These are phyloP conservation scores for Pseudogymnoascus sp. DNA, from an alignment of 2,329 filamentous ascomycete species.

Conservation along the genomic window DNA sequence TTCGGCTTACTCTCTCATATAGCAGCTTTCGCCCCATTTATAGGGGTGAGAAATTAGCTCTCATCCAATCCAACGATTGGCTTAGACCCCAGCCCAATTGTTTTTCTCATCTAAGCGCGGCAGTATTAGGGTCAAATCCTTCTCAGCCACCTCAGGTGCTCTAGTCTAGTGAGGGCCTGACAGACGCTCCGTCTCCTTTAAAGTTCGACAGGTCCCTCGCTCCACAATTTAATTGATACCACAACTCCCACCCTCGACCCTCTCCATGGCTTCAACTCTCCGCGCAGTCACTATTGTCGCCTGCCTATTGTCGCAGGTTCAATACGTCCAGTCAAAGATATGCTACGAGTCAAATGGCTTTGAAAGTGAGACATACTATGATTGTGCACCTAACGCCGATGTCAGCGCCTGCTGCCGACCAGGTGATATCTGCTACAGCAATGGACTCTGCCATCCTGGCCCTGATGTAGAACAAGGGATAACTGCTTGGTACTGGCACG, in stretches of 20 bases:
- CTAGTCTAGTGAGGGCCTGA: not conserved
- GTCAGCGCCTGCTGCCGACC: slow-evolving; percentile 2
- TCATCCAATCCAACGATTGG: not conserved
- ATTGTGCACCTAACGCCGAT: not conserved
- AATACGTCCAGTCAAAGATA: not conserved
- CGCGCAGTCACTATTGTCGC: not conserved
- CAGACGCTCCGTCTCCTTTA: not conserved
- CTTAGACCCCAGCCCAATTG: not conserved
- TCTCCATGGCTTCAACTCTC: not conserved
- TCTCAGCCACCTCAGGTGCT: not conserved
- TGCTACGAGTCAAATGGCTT: not conserved
- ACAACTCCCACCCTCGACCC: not conserved
- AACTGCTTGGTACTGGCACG: not conserved
- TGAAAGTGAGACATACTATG: not conserved
- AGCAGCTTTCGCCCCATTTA: not conserved
- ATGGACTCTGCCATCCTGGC: not conserved
- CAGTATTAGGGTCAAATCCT: not conserved
- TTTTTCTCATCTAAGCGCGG: not conserved
- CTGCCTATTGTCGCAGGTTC: not conserved
- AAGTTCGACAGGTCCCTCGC: slow-evolving; percentile 3
- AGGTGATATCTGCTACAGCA: not conserved
- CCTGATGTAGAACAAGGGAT: not conserved
- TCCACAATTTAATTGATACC: not conserved
- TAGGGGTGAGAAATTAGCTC: slow-evolving; percentile 7
- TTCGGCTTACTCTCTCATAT: not conserved